phyloP scores from a whole-genome alignment of 768 basidiomycete genomes.

The Butyriboletus loyo region DNA sequence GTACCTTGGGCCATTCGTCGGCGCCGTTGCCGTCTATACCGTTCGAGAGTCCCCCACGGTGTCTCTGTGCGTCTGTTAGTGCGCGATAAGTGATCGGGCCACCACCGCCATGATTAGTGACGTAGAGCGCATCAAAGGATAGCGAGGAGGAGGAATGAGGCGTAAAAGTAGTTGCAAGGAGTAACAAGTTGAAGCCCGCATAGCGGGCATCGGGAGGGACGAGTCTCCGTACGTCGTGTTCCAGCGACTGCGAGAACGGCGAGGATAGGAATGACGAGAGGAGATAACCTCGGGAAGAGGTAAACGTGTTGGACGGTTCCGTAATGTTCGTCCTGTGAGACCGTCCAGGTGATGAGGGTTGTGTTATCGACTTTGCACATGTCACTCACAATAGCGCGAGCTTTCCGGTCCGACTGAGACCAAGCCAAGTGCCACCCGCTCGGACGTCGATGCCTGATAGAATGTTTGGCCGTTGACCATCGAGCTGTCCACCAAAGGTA shows the following conservation, averaged over 20 bases:
- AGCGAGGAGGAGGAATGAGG: constrained; percentile 20
- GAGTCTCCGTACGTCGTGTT: constrained; percentile 47
- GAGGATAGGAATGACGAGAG: constrained; percentile 65
- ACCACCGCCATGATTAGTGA: constrained; percentile 73
- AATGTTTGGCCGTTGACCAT: constrained; percentile 34
- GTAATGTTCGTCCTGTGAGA: constrained; percentile 78
- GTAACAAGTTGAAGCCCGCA: constrained; percentile 80
- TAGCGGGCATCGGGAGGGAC: constrained; percentile 49
- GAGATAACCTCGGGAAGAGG: constrained; percentile 66
- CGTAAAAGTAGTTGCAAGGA: constrained; percentile 45
- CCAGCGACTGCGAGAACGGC: constrained; percentile 43
- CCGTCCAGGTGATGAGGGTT: not conserved
- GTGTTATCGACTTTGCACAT: not conserved
- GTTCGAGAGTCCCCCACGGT: constrained; percentile 67
- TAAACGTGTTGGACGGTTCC: constrained; percentile 49
- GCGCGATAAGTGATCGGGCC: constrained; percentile 52
- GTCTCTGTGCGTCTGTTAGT: constrained; percentile 48
- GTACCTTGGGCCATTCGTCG: constrained; percentile 72
- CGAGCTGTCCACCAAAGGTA: constrained; percentile 44
- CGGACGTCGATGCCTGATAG: constrained; percentile 72
- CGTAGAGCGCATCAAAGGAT: constrained; percentile 50
- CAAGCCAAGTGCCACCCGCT: constrained; percentile 84
- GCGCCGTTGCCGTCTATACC: constrained; percentile 65
- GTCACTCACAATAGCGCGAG: constrained; percentile 67
- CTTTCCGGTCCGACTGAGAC: constrained; percentile 60